These are phyloP conservation scores for Pythium periplocum DNA, from an alignment of 352 stramenopile genomes.

Conservation along the genomic window DNA sequence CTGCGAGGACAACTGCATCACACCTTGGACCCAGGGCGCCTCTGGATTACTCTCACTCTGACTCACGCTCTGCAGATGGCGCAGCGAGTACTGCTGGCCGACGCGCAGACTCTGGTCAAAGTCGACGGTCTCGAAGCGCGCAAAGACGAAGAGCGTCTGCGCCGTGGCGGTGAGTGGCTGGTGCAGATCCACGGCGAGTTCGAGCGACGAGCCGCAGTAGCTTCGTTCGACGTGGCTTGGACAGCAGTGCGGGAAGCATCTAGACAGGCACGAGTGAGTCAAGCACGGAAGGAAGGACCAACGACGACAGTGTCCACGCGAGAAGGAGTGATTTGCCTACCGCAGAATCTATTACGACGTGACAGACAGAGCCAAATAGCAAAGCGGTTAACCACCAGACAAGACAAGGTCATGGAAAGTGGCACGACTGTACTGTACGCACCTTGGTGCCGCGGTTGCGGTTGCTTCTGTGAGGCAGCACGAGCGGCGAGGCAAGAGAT, in stretches of 20 bases:
- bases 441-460: slow-evolving; percentile 42
- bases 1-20: slow-evolving; percentile 1
- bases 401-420: neutral
- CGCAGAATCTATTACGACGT: neutral
- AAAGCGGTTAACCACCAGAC: neutral
- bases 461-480: slow-evolving; percentile 24
- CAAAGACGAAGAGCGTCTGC: slow-evolving; percentile 18
- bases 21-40: slow-evolving; percentile 14
- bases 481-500: no score
- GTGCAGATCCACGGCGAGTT: slow-evolving; percentile 13
- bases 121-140: slow-evolving; percentile 16
- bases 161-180: slow-evolving; percentile 1
- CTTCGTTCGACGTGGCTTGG: slow-evolving; percentile 21
- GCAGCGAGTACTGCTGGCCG: slow-evolving; percentile 11
- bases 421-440: slow-evolving; percentile 1
- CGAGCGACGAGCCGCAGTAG: slow-evolving; percentile 20
- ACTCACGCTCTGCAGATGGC: slow-evolving; percentile 11
- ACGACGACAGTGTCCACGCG: neutral
- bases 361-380: neutral
- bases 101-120: slow-evolving; percentile 9
- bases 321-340: neutral
- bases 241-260: slow-evolving; percentile 12
- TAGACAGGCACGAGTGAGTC: slow-evolving; percentile 1
- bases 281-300: neutral
- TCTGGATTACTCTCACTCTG: slow-evolving; percentile 19